phyloP scores from a whole-genome alignment of 148 eudicot genomes.

The Vaccinium darrowii region DNA sequence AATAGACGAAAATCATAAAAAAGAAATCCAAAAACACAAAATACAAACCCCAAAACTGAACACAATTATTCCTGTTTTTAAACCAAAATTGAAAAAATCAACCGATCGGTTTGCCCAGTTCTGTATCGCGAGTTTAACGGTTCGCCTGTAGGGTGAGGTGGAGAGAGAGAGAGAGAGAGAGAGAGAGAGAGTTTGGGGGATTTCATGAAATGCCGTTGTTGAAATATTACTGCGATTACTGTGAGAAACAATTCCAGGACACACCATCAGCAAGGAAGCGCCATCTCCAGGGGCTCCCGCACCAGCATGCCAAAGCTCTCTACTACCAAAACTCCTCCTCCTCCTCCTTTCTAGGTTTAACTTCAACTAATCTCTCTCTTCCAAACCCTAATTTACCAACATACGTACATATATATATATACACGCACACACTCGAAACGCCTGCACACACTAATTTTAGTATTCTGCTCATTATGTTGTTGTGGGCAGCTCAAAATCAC shows the following conservation, averaged over 20 bases:
- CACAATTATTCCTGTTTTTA: too few species aligned
- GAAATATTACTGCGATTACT: constrained; percentile 85
- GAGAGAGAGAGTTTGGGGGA: neutral
- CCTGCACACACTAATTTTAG: neutral
- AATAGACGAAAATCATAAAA: too few species aligned
- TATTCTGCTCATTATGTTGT: neutral
- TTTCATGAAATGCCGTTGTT: constrained; percentile 43
- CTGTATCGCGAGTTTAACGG: too few species aligned
- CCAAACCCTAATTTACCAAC: constrained; percentile 16
- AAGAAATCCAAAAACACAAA: too few species aligned
- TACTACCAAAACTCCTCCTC: constrained; percentile 59
- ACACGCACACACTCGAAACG: neutral
- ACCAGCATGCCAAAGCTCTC: constrained; percentile 66
- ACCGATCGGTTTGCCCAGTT: too few species aligned
- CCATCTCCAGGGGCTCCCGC: constrained; percentile 69
- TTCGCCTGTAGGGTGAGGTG: neutral
- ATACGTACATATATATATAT: too few species aligned
- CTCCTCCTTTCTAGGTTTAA: constrained; percentile 42
- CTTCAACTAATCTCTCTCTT: neutral
- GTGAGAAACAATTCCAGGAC: constrained; percentile 86
- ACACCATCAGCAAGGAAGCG: constrained; percentile 68
- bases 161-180: neutral
- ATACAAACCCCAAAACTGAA: too few species aligned
- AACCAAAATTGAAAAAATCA: too few species aligned
- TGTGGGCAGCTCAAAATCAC: constrained; percentile 28